Percentiles rank a stretch among this genome's conserved stretches.
Evolutionary conservation across 1,284 basidiomycete species (phyloP).

Genomic region (Ganoderma lingzhi): DNA sequence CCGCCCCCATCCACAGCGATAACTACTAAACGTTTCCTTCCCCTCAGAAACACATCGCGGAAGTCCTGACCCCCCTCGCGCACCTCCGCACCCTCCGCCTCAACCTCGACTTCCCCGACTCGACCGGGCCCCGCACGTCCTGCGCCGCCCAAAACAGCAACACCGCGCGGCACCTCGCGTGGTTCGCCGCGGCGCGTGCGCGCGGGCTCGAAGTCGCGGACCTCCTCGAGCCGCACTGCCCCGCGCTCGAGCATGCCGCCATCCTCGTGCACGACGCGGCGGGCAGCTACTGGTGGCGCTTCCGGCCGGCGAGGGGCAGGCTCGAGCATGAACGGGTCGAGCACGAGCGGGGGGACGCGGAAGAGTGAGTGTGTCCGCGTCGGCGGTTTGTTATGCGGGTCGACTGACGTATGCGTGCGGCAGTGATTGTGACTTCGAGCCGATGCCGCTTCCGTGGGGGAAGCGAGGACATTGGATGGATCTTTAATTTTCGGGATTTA

Average conservation of each 20-base stretch:
- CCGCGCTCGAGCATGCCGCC: slow-evolving; percentile 11
- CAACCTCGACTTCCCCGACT: slow-evolving; percentile 17
- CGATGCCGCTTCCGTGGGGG: slow-evolving; percentile 10
- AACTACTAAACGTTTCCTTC: background rate
- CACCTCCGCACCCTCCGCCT: slow-evolving; percentile 10
- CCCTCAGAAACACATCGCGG: slow-evolving; percentile 9
- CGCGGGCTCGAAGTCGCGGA: slow-evolving; percentile 11
- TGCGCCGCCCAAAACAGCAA: background rate
- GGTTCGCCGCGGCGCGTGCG: slow-evolving; percentile 4
- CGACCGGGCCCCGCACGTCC: slow-evolving; percentile 12
- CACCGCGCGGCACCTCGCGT: slow-evolving; percentile 3
- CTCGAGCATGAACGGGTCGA: slow-evolving; percentile 2
- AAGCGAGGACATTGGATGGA: slow-evolving; percentile 4
- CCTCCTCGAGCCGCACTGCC: slow-evolving; percentile 11
- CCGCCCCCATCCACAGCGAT: no score
- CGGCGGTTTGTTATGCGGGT: background rate
- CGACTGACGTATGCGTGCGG: background rate
- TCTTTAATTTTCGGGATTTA: background rate
- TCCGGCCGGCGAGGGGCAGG: slow-evolving; percentile 8
- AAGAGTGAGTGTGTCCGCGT: slow-evolving; percentile 4
- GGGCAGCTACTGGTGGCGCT: slow-evolving; percentile 19
- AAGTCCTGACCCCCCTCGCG: background rate
- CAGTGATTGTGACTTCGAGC: slow-evolving; percentile 16
- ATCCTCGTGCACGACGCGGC: slow-evolving; percentile 17
- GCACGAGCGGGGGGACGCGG: slow-evolving; percentile 2